Evolutionary conservation across 192 early-diverging fungal species (phyloP), one percentile per base, ranked within the genome.

Genomic region (Podila clonocystis): DNA sequence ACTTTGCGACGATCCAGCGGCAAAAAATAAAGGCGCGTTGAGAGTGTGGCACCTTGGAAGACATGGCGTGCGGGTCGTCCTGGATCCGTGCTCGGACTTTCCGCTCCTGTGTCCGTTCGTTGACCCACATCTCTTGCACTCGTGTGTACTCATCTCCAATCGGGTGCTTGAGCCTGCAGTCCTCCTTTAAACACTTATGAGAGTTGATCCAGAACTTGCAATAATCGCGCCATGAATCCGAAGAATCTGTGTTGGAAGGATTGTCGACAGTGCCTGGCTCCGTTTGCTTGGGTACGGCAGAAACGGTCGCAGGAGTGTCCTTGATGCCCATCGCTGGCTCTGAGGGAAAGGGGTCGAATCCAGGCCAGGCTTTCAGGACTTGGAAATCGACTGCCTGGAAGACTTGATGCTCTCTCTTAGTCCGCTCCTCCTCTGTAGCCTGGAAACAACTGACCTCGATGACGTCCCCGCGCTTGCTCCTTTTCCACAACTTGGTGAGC

Each of bases 21-120:
- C 85, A 85, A 72, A 89, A 90, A 50, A 88, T 83, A 28, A 69
- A 67, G 0, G 88, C 89, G 5, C 89, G 52, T 28, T 75, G 65
- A 4, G 83, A 72, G 57, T 90, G 89, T 4, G 85, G 86, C 15
- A 77, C 75, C 22, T 87, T 87, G 52, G 77, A 72, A 9, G 77
- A 73, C 12, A 64, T 66, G 2, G 66, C 30, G 55, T 87, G 86
- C 11, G 82, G 82, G 55, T 89, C 85, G 61, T 83, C 79, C 31
- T 68, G 49, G 22, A 86, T 67, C 41, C 63, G 66, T 34, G 74
- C 80, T 50, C 68, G 66, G 20, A 67, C 72, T 57, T 58, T 58
- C 52, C 85, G 70, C 50, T 61, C 72, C 38, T 66, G 65, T 17
- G 71, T 58, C 22, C 82, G 87, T 72, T 80, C 77, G 26, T 59